These are phyloP conservation scores for Lablab purpureus DNA, from an alignment of 306 rosid genomes.

Conservation along the genomic window DNA sequence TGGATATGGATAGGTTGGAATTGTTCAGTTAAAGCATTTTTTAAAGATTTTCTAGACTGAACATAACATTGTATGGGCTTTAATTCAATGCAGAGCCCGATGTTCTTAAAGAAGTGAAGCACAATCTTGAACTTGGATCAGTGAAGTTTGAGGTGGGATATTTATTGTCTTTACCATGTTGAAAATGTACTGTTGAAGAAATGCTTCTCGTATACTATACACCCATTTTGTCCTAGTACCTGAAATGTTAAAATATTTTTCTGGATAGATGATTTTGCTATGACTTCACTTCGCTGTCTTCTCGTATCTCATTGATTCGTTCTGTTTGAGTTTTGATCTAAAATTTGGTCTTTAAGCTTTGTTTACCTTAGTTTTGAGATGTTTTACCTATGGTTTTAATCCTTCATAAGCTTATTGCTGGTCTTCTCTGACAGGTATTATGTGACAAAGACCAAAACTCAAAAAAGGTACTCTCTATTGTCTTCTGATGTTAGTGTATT, in stretches of 20 bases:
- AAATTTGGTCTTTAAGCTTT: not conserved
- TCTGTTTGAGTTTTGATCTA: conserved; percentile 5
- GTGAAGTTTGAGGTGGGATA: conserved; percentile 89
- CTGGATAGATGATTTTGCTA: conserved; percentile 11
- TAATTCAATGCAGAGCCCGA: conserved; percentile 81
- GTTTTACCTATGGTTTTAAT: not conserved
- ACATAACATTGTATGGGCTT: conserved; percentile 32
- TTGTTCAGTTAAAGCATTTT: conserved; percentile 1
- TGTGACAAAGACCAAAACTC: conserved; percentile 82
- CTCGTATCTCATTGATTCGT: conserved; percentile 21
- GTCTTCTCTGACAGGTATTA: conserved; percentile 65
- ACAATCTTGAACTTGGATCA: conserved; percentile 92
- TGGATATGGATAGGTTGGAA: not conserved
- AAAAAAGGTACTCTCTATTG: conserved; percentile 70
- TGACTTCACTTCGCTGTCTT: not conserved
- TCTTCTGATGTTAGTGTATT: conserved; percentile 24
- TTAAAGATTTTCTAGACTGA: conserved; percentile 10
- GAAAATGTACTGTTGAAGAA: conserved; percentile 11
- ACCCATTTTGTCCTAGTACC: not conserved
- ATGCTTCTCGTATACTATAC: not conserved
- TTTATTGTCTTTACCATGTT: conserved; percentile 21
- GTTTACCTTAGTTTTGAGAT: not conserved
- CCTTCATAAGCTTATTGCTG: conserved; percentile 32
- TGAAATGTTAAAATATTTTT: conserved; percentile 1
- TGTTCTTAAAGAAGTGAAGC: conserved; percentile 95